Base-by-base conservation (phyloP, 352 stramenopile species). In the Globisporangium takayamanum region DNA sequence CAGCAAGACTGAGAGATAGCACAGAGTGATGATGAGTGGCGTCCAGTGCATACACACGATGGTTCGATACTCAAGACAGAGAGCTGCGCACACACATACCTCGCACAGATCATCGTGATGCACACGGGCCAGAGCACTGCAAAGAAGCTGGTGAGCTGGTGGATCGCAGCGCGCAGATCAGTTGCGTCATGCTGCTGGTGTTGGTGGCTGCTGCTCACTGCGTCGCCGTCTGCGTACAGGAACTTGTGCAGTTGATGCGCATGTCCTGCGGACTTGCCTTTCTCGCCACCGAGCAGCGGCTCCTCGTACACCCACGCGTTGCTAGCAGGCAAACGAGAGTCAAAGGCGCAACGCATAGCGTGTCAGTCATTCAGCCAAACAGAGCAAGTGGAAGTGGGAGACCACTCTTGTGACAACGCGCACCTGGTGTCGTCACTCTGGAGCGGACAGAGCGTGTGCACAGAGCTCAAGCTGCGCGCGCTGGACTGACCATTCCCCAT, bases 101-200 rank as follows among this genome's bases (percentile, higher is more conserved):
- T 88, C 8, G 83, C 72, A 25, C 85, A 63, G 8, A 89, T 55
- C 69, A 95, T 95, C 18, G 83, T 80, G 60, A 82, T 72, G 15
- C 67, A 74, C 20, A 95, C 83, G 4, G 83, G 85, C 72, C 81
- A 88, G 3, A 91, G 16, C 54, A 91, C 73, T 14, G 81, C 81
- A 26, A 86, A 86, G 56, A 89, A 89, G 59, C 78, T 84, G 50
- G 88, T 87, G 62, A 91, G 75, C 60, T 89, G 78, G 33, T 70
- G 77, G 52, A 88, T 76, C 37, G 82, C 55, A 25, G 59, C 33
- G 4, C 49, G 56, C 5, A 84, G 61, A 42, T 80, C 72, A 73
- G 7, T n/a, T 49, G 46, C n/a, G 30, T 73, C 64, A 55, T 16
- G 60, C 53, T 16, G 60, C 53, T 39, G 33, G 6, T 8, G 41